Evolutionary conservation across 257 asterid genomes (phyloP), one percentile per base, ranked within the genome.

Genomic region (Voacanga thouarsii): DNA sequence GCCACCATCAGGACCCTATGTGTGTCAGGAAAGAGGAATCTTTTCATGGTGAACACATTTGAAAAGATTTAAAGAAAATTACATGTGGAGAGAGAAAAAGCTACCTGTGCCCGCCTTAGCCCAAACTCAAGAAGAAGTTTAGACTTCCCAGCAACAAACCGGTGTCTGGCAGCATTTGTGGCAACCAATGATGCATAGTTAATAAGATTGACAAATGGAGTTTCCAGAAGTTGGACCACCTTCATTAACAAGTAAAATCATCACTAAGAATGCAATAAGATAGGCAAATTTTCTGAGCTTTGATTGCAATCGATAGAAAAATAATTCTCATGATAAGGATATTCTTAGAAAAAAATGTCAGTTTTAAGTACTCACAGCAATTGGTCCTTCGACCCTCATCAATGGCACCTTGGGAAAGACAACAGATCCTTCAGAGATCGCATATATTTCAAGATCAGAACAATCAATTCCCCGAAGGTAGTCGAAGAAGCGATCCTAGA

Each of bases 1-100:
- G 79, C 98, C 98, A 81, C 99, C 99, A 87, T 96, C 99, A 82
- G 99, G 99, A 57, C 99, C 99, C 98, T 95, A 85, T 85, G 81
- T n/a, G 77, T 67, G 14, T 50, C 72, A 33, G 57, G 69, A 75
- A 75, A 71, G 76, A 47, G 49, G 57, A 83, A 63, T 28, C 47
- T n/a, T 43, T 74, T 80, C 59, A 78, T 75, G 73, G 71, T 74
- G 28, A 50, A 49, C 53, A 83, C 51, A 16, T 79, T 2, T 26
- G 21, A 70, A 41, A 75, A 69, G 15, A 59, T 51, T 43, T 37
- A 14, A 68, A 75, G 37, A 69, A 53, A 60, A 44, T 57, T 80
- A 41, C 15, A 80, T 12, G 44, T 51, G 43, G 65, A 19, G 30
- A 23, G 15, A 81, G 57, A 8, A 14, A 47, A 82, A 57, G 72